Evolutionary conservation across 2,329 filamentous ascomycete species (phyloP).

Genomic region (Pseudonectria foliicola): DNA sequence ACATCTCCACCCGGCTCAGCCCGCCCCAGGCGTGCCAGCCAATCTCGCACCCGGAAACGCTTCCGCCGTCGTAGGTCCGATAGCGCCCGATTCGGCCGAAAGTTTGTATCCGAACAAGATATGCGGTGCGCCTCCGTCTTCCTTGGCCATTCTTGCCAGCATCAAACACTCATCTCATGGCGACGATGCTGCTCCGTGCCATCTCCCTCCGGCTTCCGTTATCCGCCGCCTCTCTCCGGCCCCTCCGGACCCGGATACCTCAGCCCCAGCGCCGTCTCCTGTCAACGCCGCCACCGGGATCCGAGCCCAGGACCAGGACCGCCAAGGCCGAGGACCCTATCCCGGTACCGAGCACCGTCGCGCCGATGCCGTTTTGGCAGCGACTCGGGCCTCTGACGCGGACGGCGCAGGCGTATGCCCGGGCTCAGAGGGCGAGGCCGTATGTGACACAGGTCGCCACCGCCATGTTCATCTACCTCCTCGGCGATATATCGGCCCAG

Average conservation of each 20-base stretch:
- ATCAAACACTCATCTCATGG: constrained; percentile 6
- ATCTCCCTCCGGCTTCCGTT: no score
- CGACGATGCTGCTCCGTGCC: constrained; percentile 13
- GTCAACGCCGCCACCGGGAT: constrained; percentile 1
- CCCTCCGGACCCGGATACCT: constrained; percentile 2
- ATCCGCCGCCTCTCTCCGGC: no score
- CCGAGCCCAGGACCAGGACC: constrained; percentile 2
- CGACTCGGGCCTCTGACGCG: constrained; percentile 50
- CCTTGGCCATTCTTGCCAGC: no score
- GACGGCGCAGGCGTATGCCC: constrained; percentile 54
- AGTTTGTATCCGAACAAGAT: no score
- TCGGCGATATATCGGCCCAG: constrained; percentile 73
- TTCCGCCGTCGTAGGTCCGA: no score
- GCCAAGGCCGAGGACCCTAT: constrained; percentile 12
- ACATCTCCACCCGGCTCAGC: no score
- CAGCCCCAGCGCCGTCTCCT: constrained; percentile 14
- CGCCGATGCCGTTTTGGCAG: constrained; percentile 43
- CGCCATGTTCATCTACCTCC: constrained; percentile 70
- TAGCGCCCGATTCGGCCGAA: no score
- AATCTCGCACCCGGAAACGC: no score
- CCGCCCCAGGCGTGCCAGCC: no score
- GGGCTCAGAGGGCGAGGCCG: constrained; percentile 63
- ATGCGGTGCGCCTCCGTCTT: no score
- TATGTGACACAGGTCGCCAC: constrained; percentile 73
- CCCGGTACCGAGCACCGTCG: constrained; percentile 13